Percentiles rank a stretch among this genome's conserved stretches.
Evolutionary conservation across 371 early-diverging fungal genomes (phyloP).

Genomic region (Mortierella sp.): DNA sequence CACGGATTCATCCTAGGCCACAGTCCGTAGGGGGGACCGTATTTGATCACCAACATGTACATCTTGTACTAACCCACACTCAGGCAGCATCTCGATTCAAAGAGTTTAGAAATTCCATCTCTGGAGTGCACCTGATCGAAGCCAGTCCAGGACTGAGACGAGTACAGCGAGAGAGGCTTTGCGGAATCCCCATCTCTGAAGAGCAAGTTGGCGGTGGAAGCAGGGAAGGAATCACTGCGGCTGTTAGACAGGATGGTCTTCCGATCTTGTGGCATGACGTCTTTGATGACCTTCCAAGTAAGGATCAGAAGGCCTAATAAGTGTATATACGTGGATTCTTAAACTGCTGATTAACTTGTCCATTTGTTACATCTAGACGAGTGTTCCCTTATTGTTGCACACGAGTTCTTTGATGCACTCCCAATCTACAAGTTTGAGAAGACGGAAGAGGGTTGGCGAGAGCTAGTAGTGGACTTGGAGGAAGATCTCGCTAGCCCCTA

Average conservation of each 20-base stretch:
- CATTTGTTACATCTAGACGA: slow-evolving; percentile 47
- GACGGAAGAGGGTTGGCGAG: slow-evolving; percentile 88
- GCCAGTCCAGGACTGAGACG: slow-evolving; percentile 83
- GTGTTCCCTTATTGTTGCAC: slow-evolving; percentile 81
- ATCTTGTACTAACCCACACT: not conserved
- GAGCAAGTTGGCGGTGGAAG: slow-evolving; percentile 49
- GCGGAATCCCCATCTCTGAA: slow-evolving; percentile 61
- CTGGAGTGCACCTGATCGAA: slow-evolving; percentile 85
- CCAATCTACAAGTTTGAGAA: slow-evolving; percentile 90
- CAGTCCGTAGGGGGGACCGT: not conserved
- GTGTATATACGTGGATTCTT: not conserved
- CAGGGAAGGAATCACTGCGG: slow-evolving; percentile 47
- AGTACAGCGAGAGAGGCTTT: slow-evolving; percentile 73
- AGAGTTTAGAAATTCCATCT: slow-evolving; percentile 71
- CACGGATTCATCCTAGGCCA: too few relatives aligned
- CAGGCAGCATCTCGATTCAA: slow-evolving; percentile 76
- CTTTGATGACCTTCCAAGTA: slow-evolving; percentile 76
- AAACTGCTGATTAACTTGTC: not conserved
- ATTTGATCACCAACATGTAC: not conserved
- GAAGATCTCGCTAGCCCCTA: slow-evolving; percentile 68
- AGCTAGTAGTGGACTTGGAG: slow-evolving; percentile 90
- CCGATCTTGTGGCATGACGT: slow-evolving; percentile 80
- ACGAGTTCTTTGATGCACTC: slow-evolving; percentile 98
- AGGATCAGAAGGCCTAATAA: not conserved
- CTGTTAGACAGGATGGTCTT: slow-evolving; percentile 64